Conservation (phyloP, 73 alveolate species). For the Paramecium tetraurelia region DNA sequence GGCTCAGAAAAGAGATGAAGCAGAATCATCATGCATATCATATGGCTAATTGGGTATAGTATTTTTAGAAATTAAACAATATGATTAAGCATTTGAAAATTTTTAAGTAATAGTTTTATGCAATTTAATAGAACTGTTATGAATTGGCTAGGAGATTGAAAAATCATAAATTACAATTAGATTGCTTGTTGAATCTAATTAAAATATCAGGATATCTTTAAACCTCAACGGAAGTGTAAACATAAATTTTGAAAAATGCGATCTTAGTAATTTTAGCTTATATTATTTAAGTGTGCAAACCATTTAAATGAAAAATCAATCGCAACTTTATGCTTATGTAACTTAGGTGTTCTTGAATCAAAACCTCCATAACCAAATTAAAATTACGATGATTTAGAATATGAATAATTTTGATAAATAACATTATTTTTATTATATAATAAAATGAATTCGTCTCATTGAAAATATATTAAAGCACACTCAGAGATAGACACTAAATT, state of each 20-base stretch:
- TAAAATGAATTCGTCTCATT: background rate
- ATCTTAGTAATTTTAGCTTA: background rate
- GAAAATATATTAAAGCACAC: too few relatives aligned
- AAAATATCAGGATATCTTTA: conserved; percentile 21
- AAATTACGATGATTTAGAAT: conserved; percentile 30
- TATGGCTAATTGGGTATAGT: background rate
- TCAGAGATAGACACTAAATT: too few relatives aligned
- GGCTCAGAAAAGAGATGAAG: conserved; percentile 19
- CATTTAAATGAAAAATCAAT: background rate
- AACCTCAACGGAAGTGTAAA: background rate
- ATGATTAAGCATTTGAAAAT: conserved; percentile 1
- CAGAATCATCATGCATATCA: background rate
- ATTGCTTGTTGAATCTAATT: conserved; percentile 10
- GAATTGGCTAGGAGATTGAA: conserved; percentile 48
- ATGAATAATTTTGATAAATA: conserved; percentile 37
- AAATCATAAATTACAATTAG: conserved; percentile 35
- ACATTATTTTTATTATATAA: background rate
- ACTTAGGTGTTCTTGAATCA: conserved; percentile 39
- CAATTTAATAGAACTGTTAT: conserved; percentile 15
- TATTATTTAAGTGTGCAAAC: conserved; percentile 35
- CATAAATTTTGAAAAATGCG: conserved; percentile 24
- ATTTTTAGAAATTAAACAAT: background rate
- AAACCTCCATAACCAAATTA: background rate
- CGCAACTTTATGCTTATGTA: conserved; percentile 30
- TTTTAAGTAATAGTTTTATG: background rate